A percentile compares a stretch with the other conserved stretches of the same genome.
phyloP scores from a whole-genome alignment of 2,329 filamentous ascomycete genomes.

The Leptographium flavum region DNA sequence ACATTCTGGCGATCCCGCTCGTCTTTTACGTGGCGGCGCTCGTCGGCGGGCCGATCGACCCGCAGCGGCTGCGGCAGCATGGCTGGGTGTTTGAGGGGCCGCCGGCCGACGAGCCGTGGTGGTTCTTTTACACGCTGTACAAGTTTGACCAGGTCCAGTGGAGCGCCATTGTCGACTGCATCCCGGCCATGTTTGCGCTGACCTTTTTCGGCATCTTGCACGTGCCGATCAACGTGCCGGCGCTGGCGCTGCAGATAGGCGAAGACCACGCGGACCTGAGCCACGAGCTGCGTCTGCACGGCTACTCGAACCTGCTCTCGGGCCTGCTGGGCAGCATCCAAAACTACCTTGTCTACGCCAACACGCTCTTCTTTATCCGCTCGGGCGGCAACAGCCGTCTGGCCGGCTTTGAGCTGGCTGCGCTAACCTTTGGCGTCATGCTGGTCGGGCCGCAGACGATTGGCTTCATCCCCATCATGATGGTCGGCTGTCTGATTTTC shows the following conservation, averaged over 20 bases:
- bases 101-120: constrained; percentile 77
- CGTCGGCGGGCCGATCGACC: constrained; percentile 50
- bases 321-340: constrained; percentile 78
- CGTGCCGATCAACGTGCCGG: constrained; percentile 95
- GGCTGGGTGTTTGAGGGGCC: constrained; percentile 93
- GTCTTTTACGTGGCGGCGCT: constrained; percentile 69
- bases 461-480: constrained; percentile 90
- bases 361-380: constrained; percentile 91
- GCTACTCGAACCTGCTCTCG: constrained; percentile 82
- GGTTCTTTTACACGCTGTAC: constrained; percentile 94
- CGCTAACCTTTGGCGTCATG: constrained; percentile 68
- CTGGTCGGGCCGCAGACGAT: constrained; percentile 76
- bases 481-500: constrained; percentile 91
- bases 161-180: constrained; percentile 65
- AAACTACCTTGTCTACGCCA: constrained; percentile 96
- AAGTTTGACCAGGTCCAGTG: constrained; percentile 72
- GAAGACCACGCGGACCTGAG: constrained; percentile 90
- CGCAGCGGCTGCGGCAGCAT: constrained; percentile 49
- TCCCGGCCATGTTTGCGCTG: constrained; percentile 90
- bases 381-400: constrained; percentile 79
- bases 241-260: constrained; percentile 74
- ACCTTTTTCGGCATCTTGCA: constrained; percentile 97
- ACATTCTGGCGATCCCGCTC: constrained; percentile 65
- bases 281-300: constrained; percentile 81
- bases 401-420: constrained; percentile 73